phyloP scores from a whole-genome alignment of 495 filamentous ascomycete genomes.

The Chaetomium cochliodes region DNA sequence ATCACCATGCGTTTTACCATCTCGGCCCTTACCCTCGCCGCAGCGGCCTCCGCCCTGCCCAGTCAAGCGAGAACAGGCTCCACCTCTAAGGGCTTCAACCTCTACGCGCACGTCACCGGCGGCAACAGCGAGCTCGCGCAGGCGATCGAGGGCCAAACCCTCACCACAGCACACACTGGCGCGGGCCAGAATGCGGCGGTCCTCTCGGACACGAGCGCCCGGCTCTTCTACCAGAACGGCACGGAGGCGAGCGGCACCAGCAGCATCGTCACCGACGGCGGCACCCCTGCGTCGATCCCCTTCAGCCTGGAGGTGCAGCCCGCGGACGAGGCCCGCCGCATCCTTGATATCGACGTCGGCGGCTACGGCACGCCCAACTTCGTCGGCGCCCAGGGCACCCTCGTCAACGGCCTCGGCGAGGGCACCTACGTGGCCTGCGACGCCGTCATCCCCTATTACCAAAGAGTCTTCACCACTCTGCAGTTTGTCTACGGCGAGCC shows the following conservation, averaged over 20 bases:
- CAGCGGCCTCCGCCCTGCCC: slow-evolving; percentile 9
- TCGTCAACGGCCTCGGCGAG: slow-evolving; percentile 23
- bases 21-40: not conserved
- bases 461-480: slow-evolving; percentile 24
- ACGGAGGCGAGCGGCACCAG: slow-evolving; percentile 26
- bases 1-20: slow-evolving; percentile 1
- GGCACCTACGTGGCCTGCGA: slow-evolving; percentile 35
- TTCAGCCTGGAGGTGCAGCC: slow-evolving; percentile 29
- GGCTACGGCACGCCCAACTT: slow-evolving; percentile 26
- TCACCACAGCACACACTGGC: slow-evolving; percentile 35
- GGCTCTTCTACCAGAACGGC: slow-evolving; percentile 42
- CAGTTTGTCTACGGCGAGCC: slow-evolving; percentile 26
- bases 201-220: slow-evolving; percentile 23
- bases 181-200: slow-evolving; percentile 37
- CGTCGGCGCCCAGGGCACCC: slow-evolving; percentile 21
- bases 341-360: slow-evolving; percentile 31
- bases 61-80: not conserved
- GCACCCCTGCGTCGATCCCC: slow-evolving; percentile 32
- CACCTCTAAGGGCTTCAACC: slow-evolving; percentile 26
- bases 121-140: slow-evolving; percentile 28
- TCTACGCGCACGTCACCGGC: slow-evolving; percentile 34
- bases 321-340: slow-evolving; percentile 9
- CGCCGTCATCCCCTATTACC: slow-evolving; percentile 31
- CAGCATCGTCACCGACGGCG: slow-evolving; percentile 37
- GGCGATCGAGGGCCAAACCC: slow-evolving; percentile 27